These are phyloP conservation scores for Tilletia setariae DNA, from an alignment of 1,284 basidiomycete genomes.

Conservation along the genomic window DNA sequence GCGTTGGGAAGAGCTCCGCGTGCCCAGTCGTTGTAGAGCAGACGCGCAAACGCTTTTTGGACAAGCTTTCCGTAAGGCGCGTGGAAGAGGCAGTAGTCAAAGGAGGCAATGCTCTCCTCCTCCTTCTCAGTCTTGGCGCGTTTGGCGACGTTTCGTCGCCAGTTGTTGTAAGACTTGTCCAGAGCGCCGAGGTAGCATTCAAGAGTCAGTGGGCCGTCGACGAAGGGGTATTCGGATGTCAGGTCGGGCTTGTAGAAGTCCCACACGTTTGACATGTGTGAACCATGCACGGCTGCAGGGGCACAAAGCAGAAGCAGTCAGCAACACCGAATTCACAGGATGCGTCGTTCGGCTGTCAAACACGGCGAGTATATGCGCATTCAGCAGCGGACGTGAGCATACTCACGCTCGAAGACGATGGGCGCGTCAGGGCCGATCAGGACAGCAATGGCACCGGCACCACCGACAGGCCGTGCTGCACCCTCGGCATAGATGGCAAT, in stretches of 20 bases:
- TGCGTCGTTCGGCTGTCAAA: neutral
- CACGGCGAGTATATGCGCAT: no score
- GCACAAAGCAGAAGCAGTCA: neutral
- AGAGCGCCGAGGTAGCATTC: slow-evolving; percentile 91
- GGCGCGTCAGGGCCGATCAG: slow-evolving; percentile 95
- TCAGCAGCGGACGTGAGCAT: neutral
- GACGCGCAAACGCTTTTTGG: slow-evolving; percentile 91
- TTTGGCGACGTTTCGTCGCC: slow-evolving; percentile 76
- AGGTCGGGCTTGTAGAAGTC: slow-evolving; percentile 55
- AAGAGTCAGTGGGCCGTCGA: slow-evolving; percentile 94
- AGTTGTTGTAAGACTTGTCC: slow-evolving; percentile 82
- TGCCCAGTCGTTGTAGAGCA: slow-evolving; percentile 80
- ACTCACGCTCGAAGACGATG: slow-evolving; percentile 86
- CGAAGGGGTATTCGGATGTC: slow-evolving; percentile 78
- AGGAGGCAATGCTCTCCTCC: slow-evolving; percentile 67
- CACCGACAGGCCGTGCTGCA: slow-evolving; percentile 88
- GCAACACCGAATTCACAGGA: neutral
- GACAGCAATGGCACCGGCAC: slow-evolving; percentile 91
- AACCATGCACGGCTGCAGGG: slow-evolving; percentile 80
- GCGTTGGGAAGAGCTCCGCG: slow-evolving; percentile 16
- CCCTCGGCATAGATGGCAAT: slow-evolving; percentile 99
- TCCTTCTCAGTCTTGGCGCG: slow-evolving; percentile 33
- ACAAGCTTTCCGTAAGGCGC: slow-evolving; percentile 94
- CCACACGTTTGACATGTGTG: slow-evolving; percentile 95
- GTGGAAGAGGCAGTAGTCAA: slow-evolving; percentile 84